A percentile compares a stretch with the other conserved stretches of the same genome.
These are phyloP conservation scores for Populus hybrid DNA, from an alignment of 441 rosid species.

Conservation along the genomic window DNA sequence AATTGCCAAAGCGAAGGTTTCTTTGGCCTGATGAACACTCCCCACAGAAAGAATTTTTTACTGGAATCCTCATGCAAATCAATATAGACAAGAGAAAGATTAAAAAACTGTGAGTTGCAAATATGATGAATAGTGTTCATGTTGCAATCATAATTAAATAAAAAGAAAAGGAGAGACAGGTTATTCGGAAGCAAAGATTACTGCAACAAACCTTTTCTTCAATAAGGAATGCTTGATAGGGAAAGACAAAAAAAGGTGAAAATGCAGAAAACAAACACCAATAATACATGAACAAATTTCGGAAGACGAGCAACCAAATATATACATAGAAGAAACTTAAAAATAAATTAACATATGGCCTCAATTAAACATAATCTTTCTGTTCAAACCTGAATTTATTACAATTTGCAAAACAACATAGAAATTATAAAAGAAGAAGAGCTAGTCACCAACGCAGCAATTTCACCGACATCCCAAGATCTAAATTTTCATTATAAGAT, in stretches of 20 bases:
- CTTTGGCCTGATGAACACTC: slow-evolving; percentile 56
- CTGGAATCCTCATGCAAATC: slow-evolving; percentile 45
- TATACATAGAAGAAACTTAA: too few species aligned
- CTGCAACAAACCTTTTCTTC: not conserved
- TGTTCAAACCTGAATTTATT: too few species aligned
- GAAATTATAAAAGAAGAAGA: too few species aligned
- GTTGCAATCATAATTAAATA: too few species aligned
- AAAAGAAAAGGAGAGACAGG: not conserved
- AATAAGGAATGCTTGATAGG: not conserved
- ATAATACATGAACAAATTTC: not conserved
- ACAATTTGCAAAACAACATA: too few species aligned
- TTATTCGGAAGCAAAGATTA: not conserved
- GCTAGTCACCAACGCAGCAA: too few species aligned
- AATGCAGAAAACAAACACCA: not conserved
- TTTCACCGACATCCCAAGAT: too few species aligned
- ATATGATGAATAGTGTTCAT: too few species aligned
- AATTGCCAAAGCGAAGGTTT: slow-evolving; percentile 16
- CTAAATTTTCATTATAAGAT: too few species aligned
- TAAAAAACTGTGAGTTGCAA: not conserved
- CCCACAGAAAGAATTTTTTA: slow-evolving; percentile 62
- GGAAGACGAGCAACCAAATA: not conserved
- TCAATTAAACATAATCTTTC: too few species aligned
- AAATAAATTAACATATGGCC: too few species aligned
- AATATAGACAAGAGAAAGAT: not conserved
- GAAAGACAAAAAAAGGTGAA: not conserved